Conservation (phyloP, 1,284 basidiomycete species). For the Moniliophthora roreri region DNA sequence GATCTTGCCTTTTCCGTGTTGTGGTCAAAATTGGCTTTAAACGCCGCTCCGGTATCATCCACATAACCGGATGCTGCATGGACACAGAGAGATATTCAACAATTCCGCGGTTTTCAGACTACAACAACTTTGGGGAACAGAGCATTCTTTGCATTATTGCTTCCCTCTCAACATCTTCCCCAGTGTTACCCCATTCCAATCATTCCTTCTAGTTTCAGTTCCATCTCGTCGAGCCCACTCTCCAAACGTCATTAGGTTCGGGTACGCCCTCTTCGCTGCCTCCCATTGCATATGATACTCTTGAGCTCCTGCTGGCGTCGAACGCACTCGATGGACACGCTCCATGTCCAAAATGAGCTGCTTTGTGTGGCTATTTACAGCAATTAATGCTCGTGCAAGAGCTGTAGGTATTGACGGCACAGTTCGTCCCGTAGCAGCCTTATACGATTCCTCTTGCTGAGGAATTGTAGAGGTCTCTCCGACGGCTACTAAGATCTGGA, state of each 20-base stretch:
- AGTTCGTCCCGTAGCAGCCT: conserved; percentile 27
- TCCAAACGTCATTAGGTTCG: conserved; percentile 29
- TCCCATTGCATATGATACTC: conserved; percentile 21
- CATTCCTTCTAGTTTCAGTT: conserved; percentile 17
- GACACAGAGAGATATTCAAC: too few relatives aligned
- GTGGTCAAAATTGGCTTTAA: too few relatives aligned
- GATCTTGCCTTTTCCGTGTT: too few relatives aligned
- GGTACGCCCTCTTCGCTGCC: conserved; percentile 23
- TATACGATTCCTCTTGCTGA: conserved; percentile 29
- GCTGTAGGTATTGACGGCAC: conserved; percentile 29
- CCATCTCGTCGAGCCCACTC: conserved; percentile 20
- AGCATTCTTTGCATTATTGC: conserved; percentile 4
- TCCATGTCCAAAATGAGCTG: conserved; percentile 31
- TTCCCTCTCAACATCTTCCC: conserved; percentile 25
- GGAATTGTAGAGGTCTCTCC: conserved; percentile 30
- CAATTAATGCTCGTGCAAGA: conserved; percentile 17
- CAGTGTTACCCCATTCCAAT: conserved; percentile 35
- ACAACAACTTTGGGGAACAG: too few relatives aligned
- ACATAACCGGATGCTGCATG: too few relatives aligned
- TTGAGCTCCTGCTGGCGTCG: conserved; percentile 10
- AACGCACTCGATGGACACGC: conserved; percentile 25
- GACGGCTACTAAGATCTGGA: conserved; percentile 28
- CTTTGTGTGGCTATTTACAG: conserved; percentile 22
- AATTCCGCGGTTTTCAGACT: too few relatives aligned
- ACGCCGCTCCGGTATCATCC: too few relatives aligned